Evolutionary conservation across 345 rosid species (phyloP).

Genomic region (Salix exigua): DNA sequence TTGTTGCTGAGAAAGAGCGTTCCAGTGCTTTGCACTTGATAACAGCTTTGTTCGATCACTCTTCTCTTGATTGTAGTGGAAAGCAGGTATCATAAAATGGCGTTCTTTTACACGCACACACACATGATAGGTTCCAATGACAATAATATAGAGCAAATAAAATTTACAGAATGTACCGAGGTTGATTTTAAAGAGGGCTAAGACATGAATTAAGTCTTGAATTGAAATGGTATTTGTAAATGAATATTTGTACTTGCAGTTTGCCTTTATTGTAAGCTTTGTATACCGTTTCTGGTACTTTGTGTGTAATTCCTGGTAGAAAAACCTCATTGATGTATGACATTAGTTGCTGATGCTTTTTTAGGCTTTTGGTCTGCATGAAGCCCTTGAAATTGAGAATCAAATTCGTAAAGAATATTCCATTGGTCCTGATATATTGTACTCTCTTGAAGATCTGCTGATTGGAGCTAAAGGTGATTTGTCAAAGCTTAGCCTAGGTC

Average conservation of each 20-base stretch:
- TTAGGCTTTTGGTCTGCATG: conserved; percentile 64
- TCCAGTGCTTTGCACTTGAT: conserved; percentile 46
- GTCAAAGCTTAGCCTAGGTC: conserved; percentile 49
- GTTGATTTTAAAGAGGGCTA: too few relatives aligned
- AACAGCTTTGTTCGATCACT: conserved; percentile 35
- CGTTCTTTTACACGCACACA: neutral
- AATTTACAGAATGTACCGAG: neutral
- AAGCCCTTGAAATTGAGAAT: conserved; percentile 78
- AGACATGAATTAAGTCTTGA: too few relatives aligned
- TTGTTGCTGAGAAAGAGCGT: conserved; percentile 62
- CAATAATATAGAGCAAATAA: neutral
- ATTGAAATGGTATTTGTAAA: too few relatives aligned
- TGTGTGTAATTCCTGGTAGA: conserved; percentile 4
- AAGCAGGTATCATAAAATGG: conserved; percentile 48
- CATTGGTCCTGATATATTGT: conserved; percentile 55
- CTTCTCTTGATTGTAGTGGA: conserved; percentile 38
- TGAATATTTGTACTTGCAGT: too few relatives aligned
- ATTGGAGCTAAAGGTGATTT: conserved; percentile 69
- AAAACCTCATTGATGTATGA: conserved; percentile 14
- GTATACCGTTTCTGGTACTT: neutral
- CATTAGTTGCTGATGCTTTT: conserved; percentile 20
- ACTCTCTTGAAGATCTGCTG: conserved; percentile 73
- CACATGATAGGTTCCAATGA: neutral
- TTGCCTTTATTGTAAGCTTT: neutral
- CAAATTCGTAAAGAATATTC: conserved; percentile 56